Conservation (phyloP, 192 early-diverging fungal genomes). For the Coemansia sp. region DNA sequence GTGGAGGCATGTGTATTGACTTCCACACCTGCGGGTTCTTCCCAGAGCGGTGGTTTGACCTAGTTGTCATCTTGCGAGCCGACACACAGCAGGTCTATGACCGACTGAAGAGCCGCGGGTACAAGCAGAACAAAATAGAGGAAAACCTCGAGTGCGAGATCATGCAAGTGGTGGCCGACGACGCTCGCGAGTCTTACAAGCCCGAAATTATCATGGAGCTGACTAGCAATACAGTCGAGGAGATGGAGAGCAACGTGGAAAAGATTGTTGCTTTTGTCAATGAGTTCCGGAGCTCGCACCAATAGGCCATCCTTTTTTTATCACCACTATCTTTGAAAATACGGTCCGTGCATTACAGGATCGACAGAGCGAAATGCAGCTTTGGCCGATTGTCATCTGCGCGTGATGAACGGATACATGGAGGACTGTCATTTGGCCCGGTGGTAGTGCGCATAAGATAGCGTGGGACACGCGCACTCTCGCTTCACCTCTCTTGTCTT, state of each 20-base stretch:
- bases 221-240: constrained; percentile 74
- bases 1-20: constrained; percentile 89
- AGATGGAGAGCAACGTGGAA: constrained; percentile 93
- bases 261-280: constrained; percentile 73
- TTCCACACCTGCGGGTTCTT: constrained; percentile 96
- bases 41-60: constrained; percentile 97
- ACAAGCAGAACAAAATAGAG: constrained; percentile 79
- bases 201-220: constrained; percentile 81
- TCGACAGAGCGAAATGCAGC: not conserved
- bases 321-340: too few relatives aligned
- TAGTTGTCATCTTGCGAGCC: constrained; percentile 87
- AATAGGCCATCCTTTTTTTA: not conserved
- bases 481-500: not conserved
- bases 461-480: not conserved
- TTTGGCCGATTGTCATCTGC: not conserved
- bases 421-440: not conserved
- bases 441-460: not conserved
- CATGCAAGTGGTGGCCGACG: constrained; percentile 93
- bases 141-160: constrained; percentile 98
- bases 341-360: too few relatives aligned
- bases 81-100: constrained; percentile 79
- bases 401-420: not conserved
- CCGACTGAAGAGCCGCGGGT: constrained; percentile 78
- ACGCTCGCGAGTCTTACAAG: constrained; percentile 83
- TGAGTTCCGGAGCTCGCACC: constrained; percentile 33